phyloP scores from a whole-genome alignment of 2,329 filamentous ascomycete genomes.

The Furcasterigmium sp. region DNA sequence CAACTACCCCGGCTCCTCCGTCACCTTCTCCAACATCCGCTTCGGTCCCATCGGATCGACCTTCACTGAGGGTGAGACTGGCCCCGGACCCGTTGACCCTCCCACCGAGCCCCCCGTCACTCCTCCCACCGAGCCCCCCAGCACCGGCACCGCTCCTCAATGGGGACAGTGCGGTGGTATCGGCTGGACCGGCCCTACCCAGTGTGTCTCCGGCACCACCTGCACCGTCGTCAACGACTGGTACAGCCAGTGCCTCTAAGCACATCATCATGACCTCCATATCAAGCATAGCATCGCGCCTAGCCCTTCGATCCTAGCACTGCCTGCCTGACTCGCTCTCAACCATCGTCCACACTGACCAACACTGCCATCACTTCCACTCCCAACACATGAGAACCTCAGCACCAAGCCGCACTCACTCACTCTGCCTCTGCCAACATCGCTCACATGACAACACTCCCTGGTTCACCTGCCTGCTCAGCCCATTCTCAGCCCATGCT shows the following conservation, averaged over 20 bases:
- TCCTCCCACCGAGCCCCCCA: background rate
- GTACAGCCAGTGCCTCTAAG: constrained; percentile 53
- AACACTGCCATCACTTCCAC: no score
- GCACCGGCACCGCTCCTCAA: constrained; percentile 6
- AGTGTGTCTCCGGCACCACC: constrained; percentile 15
- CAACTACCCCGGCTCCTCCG: constrained; percentile 39
- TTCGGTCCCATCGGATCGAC: constrained; percentile 52
- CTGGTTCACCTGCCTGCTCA: no score
- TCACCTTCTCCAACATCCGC: constrained; percentile 46
- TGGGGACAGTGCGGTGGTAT: constrained; percentile 19
- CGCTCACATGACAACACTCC: no score
- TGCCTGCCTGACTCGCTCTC: no score
- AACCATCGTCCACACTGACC: no score
- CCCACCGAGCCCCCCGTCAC: constrained; percentile 7
- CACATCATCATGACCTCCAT: constrained; percentile 1
- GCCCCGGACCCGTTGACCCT: background rate
- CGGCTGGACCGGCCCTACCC: constrained; percentile 15
- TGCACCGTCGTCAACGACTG: constrained; percentile 16
- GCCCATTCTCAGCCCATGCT: no score
- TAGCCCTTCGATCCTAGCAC: background rate
- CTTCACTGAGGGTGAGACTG: constrained; percentile 20
- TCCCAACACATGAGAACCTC: no score
- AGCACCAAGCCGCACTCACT: no score
- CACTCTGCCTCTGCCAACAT: no score
- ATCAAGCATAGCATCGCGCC: background rate